Base-by-base conservation (phyloP, 164 flowering plant species). In the Vitis labrusca region DNA sequence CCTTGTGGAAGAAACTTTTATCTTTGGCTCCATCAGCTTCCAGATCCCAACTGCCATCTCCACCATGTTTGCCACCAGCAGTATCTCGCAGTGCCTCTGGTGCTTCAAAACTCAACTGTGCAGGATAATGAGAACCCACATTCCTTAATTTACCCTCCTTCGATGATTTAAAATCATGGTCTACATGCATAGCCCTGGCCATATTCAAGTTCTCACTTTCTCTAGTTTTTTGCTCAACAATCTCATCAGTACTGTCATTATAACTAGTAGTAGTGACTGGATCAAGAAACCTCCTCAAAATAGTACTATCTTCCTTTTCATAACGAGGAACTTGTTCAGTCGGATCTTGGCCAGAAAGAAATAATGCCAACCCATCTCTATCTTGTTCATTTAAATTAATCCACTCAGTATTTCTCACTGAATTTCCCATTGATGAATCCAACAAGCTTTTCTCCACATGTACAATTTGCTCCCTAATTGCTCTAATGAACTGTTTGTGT, bases 401-500 rank as follows among this genome's bases (percentile, higher is more conserved):
- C 81, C 78, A 81, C n/a, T 72, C 69, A 60, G 70, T 48, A 49
- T 68, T 78, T 16, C 61, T 68, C 54, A 59, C 19, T 27, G 63
- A 59, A 59, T 79, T 70, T 62, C 74, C 74, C 19, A 69, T 27
- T 48, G 82, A 71, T 58, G 69, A 54, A 2, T 65, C 74, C 13
- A 63, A 73, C 70, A 86, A 52, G 67, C 71, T 76, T 73, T 73
- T 79, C 76, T 79, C 83, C 50, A 78, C 77, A 0, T 74, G 71
- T 67, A 66, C 15, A 70, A 86, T 76, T 61, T 86, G 87, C 73
- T 79, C 87, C 66, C 74, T 74, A 63, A 82, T 84, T 61, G 87
- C 89, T 57, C 69, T 59, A 47, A 82, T 77, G 69, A 86, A 84
- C 70, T 84, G 89, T 51, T 59, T 78, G 64, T 84, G 84, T 68